These are phyloP conservation scores for Volvariella volvacea DNA, from an alignment of 1,284 basidiomycete genomes.

Conservation along the genomic window DNA sequence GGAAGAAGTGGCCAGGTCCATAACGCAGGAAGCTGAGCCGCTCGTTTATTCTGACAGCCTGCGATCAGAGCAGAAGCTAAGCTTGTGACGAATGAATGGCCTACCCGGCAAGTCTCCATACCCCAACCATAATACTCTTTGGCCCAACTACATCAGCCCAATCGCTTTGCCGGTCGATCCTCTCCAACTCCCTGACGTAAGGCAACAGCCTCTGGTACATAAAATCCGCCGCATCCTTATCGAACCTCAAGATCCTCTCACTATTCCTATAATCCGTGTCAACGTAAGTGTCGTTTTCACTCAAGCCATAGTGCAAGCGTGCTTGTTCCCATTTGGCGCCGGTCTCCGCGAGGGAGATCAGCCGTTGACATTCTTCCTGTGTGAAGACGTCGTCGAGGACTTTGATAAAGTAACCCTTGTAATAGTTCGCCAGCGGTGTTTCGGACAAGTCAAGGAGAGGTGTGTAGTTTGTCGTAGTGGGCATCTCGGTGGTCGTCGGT, in stretches of 20 bases:
- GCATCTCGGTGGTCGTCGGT: neutral
- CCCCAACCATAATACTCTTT: constrained; percentile 10
- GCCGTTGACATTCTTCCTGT: constrained; percentile 23
- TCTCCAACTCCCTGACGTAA: constrained; percentile 21
- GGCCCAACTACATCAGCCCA: constrained; percentile 21
- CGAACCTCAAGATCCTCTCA: constrained; percentile 28
- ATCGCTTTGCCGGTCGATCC: constrained; percentile 18
- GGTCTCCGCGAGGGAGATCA: constrained; percentile 27
- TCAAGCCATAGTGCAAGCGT: constrained; percentile 18
- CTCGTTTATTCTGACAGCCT: constrained; percentile 24
- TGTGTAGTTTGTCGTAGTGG: neutral
- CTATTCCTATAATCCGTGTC: constrained; percentile 25
- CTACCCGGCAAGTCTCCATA: constrained; percentile 24
- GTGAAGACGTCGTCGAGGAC: constrained; percentile 30
- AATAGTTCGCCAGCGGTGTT: constrained; percentile 21
- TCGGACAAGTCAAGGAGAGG: constrained; percentile 21
- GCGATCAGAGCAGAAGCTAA: too few species aligned
- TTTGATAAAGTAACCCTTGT: constrained; percentile 24
- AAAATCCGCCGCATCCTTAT: constrained; percentile 19
- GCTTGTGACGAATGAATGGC: constrained; percentile 9
- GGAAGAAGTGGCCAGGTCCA: constrained; percentile 26
- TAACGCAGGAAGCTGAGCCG: constrained; percentile 30
- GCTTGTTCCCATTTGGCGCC: constrained; percentile 23
- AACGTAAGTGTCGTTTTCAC: constrained; percentile 17
- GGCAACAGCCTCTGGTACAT: constrained; percentile 24